Evolutionary conservation across 768 basidiomycete species (phyloP).

Genomic region (Leucocoprinus leucothites): DNA sequence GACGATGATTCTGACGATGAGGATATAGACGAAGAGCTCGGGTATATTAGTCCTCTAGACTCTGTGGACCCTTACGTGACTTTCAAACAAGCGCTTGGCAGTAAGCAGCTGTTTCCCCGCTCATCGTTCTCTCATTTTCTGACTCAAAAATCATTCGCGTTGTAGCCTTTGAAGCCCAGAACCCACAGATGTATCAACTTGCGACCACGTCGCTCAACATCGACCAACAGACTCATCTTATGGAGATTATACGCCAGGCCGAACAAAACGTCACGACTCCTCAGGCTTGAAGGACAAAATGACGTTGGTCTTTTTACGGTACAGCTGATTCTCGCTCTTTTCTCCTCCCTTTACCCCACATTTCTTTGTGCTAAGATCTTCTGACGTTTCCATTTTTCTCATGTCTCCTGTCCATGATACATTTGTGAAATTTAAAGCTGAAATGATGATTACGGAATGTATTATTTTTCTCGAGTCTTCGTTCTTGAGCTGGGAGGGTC

Average conservation of each 20-base stretch:
- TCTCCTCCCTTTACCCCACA: neutral
- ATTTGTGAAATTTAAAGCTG: neutral
- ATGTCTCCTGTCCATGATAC: neutral
- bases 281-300: conserved; percentile 17
- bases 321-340: neutral
- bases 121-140: conserved; percentile 20
- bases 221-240: conserved; percentile 76
- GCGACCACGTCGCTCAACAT: conserved; percentile 69
- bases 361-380: neutral
- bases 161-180: conserved; percentile 74
- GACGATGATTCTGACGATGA: conserved; percentile 60
- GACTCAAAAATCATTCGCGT: conserved; percentile 10
- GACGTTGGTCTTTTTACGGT: neutral
- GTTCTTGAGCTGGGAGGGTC: no score
- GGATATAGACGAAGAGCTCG: conserved; percentile 77
- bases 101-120: conserved; percentile 32
- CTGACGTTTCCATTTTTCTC: neutral
- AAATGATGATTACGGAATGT: conserved; percentile 6
- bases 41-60: conserved; percentile 83
- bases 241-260: conserved; percentile 81
- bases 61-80: conserved; percentile 70
- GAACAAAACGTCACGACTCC: conserved; percentile 34
- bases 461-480: neutral
- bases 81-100: conserved; percentile 76
- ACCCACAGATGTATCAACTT: conserved; percentile 62